Evolutionary conservation across 495 filamentous ascomycete genomes (phyloP).

Genomic region (Aspergillus biplanus): DNA sequence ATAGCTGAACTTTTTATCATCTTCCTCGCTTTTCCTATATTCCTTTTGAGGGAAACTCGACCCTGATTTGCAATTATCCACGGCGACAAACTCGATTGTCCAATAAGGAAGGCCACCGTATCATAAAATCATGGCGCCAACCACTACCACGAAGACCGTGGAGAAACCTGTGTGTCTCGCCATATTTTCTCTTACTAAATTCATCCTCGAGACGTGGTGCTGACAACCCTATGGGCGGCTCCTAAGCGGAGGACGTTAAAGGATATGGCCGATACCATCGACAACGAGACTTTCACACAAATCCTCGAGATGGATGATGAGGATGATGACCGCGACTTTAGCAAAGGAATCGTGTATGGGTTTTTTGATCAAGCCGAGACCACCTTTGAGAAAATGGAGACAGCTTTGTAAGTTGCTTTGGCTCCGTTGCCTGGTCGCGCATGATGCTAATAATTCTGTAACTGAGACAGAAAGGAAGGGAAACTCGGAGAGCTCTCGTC

Average conservation of each 20-base stretch:
- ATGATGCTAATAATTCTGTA: too few relatives aligned
- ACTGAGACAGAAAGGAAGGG: constrained; percentile 53
- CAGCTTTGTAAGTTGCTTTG: constrained; percentile 64
- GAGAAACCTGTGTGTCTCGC: constrained; percentile 32
- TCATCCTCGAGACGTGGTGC: background rate
- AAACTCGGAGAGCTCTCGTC: constrained; percentile 75
- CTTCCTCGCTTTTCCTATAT: too few relatives aligned
- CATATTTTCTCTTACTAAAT: background rate
- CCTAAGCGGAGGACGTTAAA: constrained; percentile 51
- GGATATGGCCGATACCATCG: constrained; percentile 72
- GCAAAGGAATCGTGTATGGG: constrained; percentile 81
- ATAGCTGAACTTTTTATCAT: too few relatives aligned
- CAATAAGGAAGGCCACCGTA: background rate
- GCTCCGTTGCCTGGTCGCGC: too few relatives aligned
- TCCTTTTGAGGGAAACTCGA: background rate
- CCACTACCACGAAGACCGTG: constrained; percentile 35
- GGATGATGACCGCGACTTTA: constrained; percentile 75
- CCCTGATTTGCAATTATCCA: background rate
- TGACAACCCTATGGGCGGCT: constrained; percentile 25
- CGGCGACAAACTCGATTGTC: background rate
- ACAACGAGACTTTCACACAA: constrained; percentile 81
- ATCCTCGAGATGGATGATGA: constrained; percentile 97
- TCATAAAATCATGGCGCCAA: constrained; percentile 34
- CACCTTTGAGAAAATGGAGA: constrained; percentile 87
- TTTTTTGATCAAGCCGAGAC: constrained; percentile 91